Evolutionary conservation across 208 protist species (phyloP).

Genomic region (Leishmania arabica): DNA sequence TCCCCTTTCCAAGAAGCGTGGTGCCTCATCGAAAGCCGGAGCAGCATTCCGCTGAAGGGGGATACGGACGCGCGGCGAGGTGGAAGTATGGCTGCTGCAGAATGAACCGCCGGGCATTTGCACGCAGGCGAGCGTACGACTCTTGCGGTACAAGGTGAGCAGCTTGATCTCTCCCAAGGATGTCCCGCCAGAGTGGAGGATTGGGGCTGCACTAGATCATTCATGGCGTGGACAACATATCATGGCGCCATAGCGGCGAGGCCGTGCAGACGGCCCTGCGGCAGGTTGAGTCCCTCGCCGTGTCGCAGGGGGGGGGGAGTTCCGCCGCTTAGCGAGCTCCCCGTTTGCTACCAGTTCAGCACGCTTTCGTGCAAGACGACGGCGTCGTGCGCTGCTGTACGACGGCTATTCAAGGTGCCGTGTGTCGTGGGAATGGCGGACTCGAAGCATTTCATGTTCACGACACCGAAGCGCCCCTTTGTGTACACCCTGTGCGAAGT

Average conservation of each 20-base stretch:
- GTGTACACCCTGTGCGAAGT: conserved; percentile 32
- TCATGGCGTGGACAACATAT: conserved; percentile 25
- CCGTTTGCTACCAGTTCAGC: conserved; percentile 37
- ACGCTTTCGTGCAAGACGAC: conserved; percentile 39
- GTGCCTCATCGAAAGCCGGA: too few species aligned
- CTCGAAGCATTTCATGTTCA: conserved; percentile 49
- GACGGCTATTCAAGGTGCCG: conserved; percentile 32
- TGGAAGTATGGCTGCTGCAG: conserved; percentile 48
- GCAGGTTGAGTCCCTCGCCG: conserved; percentile 33
- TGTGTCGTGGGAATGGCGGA: conserved; percentile 40
- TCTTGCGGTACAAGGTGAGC: conserved; percentile 49
- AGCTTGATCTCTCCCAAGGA: conserved; percentile 35
- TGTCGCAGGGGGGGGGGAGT: conserved; percentile 6
- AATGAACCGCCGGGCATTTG: conserved; percentile 39
- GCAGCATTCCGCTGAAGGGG: too few species aligned
- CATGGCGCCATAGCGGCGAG: conserved; percentile 15
- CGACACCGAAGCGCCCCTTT: conserved; percentile 36
- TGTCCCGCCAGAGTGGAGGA: conserved; percentile 32
- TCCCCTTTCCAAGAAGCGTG: too few species aligned
- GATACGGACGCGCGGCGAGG: conserved; percentile 13
- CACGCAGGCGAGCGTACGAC: conserved; percentile 37
- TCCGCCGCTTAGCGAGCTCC: conserved; percentile 31
- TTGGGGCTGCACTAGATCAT: conserved; percentile 42
- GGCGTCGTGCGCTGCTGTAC: conserved; percentile 15
- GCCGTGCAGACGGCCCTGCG: conserved; percentile 26